Evolutionary conservation across 2,329 filamentous ascomycete genomes (phyloP), one percentile per base, ranked within the genome.

Genomic region (Pestalotiopsis sp.): DNA sequence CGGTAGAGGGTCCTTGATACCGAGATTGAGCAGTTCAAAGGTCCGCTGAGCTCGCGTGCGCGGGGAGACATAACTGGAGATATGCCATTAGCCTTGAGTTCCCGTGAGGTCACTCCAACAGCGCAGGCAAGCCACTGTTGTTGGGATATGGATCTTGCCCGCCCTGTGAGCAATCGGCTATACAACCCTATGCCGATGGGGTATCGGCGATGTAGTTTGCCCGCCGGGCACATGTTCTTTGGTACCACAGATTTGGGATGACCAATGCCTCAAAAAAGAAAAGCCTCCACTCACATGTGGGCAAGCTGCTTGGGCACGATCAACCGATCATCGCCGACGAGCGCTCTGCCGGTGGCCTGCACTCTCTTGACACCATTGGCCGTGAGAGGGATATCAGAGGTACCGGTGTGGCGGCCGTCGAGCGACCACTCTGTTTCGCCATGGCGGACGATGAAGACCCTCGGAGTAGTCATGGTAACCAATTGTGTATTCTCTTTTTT

Each of bases 351-450:
- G 0, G 95, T 98, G 1, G 92, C 90, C 68, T 83, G 84, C 69
- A 95, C 87, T 69, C 92, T 87, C 79, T 89, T 92, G 84, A 94
- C 92, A 65, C 95, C 95, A 77, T 93, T 92, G 64, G 86, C 82
- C 0, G 95, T 98, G 49, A 98, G 85, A 1, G 94, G 91, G 3
- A 98, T 92, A 76, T 98, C 95, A n/a, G 92, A 93, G 36, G 84
- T 86, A 65, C 94, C 92, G 0, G 95, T 98, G 81, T 98, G 93
- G 65, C 90, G 87, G 67, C 94, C 95, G 73, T 92, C 92, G 62
- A 97, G 89, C 4, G 93, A 97, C 95, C 95, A 98, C 84, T 97
- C 94, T 3, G 95, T 98, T 83, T 98, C 94, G 81, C 95, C 95
- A 78, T 98, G 95, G 74, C 95, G 93, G 78, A 94, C 83, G 73